Percentiles rank a stretch among this genome's conserved stretches.
phyloP scores from a whole-genome alignment of 1,284 basidiomycete genomes.

The Ustilago shanxiensis region DNA sequence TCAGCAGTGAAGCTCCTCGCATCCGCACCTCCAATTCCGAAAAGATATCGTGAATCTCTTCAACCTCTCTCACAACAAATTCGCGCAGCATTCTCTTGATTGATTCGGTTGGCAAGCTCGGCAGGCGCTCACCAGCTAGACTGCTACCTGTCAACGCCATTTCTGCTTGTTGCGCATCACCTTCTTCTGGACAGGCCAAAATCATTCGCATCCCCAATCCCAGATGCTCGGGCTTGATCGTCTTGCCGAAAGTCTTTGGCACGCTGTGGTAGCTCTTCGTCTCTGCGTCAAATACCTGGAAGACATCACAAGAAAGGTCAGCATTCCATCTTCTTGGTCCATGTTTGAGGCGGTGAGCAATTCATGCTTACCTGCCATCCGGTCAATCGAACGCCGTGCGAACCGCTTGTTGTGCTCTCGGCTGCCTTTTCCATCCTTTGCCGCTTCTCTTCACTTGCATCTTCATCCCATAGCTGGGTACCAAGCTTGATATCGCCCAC shows the following conservation, averaged over 20 bases:
- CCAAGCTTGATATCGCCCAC: conserved; percentile 94
- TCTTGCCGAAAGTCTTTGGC: conserved; percentile 84
- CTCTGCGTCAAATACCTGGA: conserved; percentile 62
- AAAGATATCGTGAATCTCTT: conserved; percentile 75
- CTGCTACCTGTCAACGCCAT: conserved; percentile 20
- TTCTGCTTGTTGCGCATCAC: conserved; percentile 36
- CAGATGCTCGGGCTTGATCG: conserved; percentile 78
- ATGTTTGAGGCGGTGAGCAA: too few species aligned
- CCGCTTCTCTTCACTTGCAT: conserved; percentile 81
- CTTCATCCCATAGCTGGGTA: conserved; percentile 81
- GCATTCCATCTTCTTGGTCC: too few species aligned
- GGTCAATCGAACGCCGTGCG: conserved; percentile 84
- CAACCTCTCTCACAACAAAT: conserved; percentile 72
- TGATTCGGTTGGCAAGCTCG: conserved; percentile 53
- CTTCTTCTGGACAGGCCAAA: conserved; percentile 75
- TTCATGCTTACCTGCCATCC: conserved; percentile 82
- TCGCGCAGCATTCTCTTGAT: conserved; percentile 68
- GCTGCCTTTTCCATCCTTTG: conserved; percentile 82
- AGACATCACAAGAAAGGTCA: background rate
- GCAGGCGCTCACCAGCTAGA: conserved; percentile 45
- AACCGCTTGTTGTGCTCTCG: conserved; percentile 78
- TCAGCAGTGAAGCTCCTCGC: conserved; percentile 82
- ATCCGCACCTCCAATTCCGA: conserved; percentile 79
- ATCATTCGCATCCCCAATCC: conserved; percentile 81
- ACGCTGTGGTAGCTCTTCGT: conserved; percentile 75